Conservation (phyloP, 2,329 filamentous ascomycete genomes). For the Penicillium hordei region DNA sequence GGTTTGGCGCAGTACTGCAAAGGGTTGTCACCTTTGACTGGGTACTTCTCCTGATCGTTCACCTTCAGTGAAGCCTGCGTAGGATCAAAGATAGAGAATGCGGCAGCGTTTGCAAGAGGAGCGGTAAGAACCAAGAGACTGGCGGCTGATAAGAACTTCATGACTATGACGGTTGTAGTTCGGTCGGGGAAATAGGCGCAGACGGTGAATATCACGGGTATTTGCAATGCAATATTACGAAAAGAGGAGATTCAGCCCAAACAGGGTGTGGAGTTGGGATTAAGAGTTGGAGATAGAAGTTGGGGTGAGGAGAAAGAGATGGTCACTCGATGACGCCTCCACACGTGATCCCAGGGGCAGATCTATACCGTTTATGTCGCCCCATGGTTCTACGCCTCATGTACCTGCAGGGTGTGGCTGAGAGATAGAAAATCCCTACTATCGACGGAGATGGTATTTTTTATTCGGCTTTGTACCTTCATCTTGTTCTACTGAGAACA, state of each 20-base stretch:
- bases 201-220: not conserved
- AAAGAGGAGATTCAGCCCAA: not conserved
- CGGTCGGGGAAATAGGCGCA: not conserved
- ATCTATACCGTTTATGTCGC: constrained; percentile 6
- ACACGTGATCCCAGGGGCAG: constrained; percentile 16
- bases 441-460: no score
- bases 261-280: not conserved
- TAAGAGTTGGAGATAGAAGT: not conserved
- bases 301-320: constrained; percentile 15
- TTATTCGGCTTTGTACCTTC: no score
- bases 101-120: constrained; percentile 46
- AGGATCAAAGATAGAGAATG: constrained; percentile 50
- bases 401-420: constrained; percentile 11
- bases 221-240: not conserved
- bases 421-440: not conserved
- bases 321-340: constrained; percentile 25
- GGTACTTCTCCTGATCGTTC: constrained; percentile 50
- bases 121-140: constrained; percentile 47
- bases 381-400: not conserved
- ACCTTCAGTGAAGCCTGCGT: constrained; percentile 53
- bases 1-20: constrained; percentile 75
- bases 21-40: constrained; percentile 82
- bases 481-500: not conserved
- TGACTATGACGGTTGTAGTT: constrained; percentile 23
- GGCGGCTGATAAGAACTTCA: constrained; percentile 44